Evolutionary conservation across 2,329 filamentous ascomycete genomes (phyloP), one percentile per base, ranked within the genome.

Genomic region (Sporothrix phasma): DNA sequence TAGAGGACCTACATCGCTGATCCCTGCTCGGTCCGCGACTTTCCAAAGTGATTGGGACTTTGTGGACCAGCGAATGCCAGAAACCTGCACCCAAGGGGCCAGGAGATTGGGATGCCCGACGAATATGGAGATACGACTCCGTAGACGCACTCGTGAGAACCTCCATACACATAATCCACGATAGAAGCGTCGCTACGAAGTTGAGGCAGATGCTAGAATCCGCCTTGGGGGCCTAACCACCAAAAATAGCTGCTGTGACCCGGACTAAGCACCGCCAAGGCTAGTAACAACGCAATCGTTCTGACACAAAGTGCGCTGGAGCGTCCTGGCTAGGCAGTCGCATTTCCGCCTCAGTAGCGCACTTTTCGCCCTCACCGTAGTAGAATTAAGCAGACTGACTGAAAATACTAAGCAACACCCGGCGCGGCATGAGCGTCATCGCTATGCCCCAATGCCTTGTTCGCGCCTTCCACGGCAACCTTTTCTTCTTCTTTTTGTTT

Each of bases 361-460:
- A 39, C 31, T 29, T 54, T 54, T 19, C 17, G 31, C 31, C 26
- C 26, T 24, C 13, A 31, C n/a, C 26, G 11, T 31, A 51, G 19
- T 13, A 53, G 39, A 56, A n/a, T n/a, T n/a, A n/a, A n/a, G n/a
- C n/a, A n/a, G n/a, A n/a, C n/a, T n/a, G n/a, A n/a, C n/a, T n/a
- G n/a, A n/a, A n/a, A n/a, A 39, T 37, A 61, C 58, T 37, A 61
- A 34, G 58, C 58, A 47, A 29, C 58, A 61, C 56, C 26, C 45
- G 19, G 59, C 29, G 11, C 29, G 15, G 45, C 22, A 53, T 19
- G 46, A 62, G 46, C 60, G 60, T 62, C 60, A 62, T 62, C 60
- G 60, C 60, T 60, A 10, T 19, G 13, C 24, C n/a, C 31, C 60
- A 39, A 61, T 31, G 19, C 45, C 43, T 61, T 39, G 19, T 39